Evolutionary conservation across 2,329 filamentous ascomycete species (phyloP), one percentile per base, ranked within the genome.

Genomic region (Trichoderma citrinoviride): DNA sequence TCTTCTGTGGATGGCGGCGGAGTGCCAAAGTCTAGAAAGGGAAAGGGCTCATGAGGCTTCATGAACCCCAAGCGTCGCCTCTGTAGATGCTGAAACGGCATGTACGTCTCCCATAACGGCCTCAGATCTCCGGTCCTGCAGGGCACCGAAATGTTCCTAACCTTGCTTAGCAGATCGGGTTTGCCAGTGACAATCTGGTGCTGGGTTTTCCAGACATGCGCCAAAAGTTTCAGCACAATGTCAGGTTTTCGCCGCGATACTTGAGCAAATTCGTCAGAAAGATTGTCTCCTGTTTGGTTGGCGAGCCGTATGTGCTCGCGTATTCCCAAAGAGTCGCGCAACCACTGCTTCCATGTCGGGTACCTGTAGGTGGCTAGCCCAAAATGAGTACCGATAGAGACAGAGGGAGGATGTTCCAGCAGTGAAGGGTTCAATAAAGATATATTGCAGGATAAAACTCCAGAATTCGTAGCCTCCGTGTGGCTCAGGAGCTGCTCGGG

Each of bases 51-150:
- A 37, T 58, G 25, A 19, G 56, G 29, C 4, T 53, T 65, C 58
- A 67, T 64, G 43, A 65, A 67, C n/a, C 62, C 56, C 15, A 40
- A 15, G 14, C 27, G 64, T 3, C 55, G 57, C 17, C 54, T 47
- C 29, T 55, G 58, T 14, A 67, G 54, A 23, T 65, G 29, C 21
- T 61, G 50, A 2, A 67, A 50, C 7, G 66, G 66, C 2, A 67
- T 50, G 25, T 67, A 66, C 21, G 66, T 64, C 21, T 67, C 66
- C 56, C 66, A 65, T 23, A 67, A 25, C 5, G 64, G 57, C 25
- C 61, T 53, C 25, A 61, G 8, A 23, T 44, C 60, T 7, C 66
- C 63, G 17, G 54, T 55, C 12, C 40, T 33, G 14, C 63, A 64
- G 6, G 64, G 66, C 14, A 67, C 66, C 5, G 49, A 37, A 15